phyloP scores from a whole-genome alignment of 768 basidiomycete genomes.

The Tylopilus sp. region DNA sequence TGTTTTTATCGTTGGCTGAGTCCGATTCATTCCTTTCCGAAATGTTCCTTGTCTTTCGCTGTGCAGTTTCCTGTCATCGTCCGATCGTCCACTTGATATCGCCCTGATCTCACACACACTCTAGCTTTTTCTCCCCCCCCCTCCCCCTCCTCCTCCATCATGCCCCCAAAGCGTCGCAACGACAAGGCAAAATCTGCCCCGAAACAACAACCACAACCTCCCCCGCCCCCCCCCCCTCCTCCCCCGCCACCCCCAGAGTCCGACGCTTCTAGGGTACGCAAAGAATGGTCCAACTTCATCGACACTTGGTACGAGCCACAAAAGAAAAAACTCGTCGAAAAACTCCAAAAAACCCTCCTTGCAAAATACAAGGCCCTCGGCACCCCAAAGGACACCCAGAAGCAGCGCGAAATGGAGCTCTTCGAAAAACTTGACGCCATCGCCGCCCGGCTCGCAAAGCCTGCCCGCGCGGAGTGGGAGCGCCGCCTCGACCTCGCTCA shows the following conservation, averaged over 20 bases:
- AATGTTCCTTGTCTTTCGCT: background rate
- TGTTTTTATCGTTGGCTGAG: too few relatives aligned
- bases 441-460: constrained; percentile 24
- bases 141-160: background rate
- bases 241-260: constrained; percentile 20
- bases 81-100: constrained; percentile 30
- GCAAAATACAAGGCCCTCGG: constrained; percentile 31
- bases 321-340: constrained; percentile 27
- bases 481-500: constrained; percentile 29
- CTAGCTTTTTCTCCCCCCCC: constrained; percentile 13
- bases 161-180: constrained; percentile 32
- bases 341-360: constrained; percentile 29
- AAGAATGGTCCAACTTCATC: constrained; percentile 29
- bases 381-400: constrained; percentile 24
- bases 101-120: constrained; percentile 20
- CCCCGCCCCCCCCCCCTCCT: background rate
- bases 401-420: constrained; percentile 28
- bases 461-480: constrained; percentile 34
- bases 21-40: background rate
- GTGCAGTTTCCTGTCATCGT: constrained; percentile 30
- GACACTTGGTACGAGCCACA: constrained; percentile 31
- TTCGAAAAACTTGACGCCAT: constrained; percentile 23
- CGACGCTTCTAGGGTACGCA: constrained; percentile 26
- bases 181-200: constrained; percentile 15
- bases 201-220: constrained; percentile 1